A percentile compares a stretch with the other conserved stretches of the same genome.
Evolutionary conservation across 148 eudicot species (phyloP).

Genomic region (Chenopodium suecicum): DNA sequence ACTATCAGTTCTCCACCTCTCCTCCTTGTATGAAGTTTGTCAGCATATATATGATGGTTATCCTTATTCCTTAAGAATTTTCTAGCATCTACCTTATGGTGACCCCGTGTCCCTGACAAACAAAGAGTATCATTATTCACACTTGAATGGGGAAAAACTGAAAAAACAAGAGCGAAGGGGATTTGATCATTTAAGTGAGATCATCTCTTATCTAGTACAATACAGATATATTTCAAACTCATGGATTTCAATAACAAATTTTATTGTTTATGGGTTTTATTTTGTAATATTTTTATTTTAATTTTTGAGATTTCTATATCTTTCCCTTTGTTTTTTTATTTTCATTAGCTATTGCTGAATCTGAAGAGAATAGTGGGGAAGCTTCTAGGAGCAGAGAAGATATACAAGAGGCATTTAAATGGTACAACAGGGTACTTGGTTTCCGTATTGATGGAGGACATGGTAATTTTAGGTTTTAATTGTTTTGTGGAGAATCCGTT

Average conservation of each 20-base stretch:
- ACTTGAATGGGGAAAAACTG: not conserved
- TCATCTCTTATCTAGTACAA: too few relatives aligned
- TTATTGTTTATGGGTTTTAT: not conserved
- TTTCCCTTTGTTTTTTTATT: not conserved
- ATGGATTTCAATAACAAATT: not conserved
- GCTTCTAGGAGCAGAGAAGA: slow-evolving; percentile 44
- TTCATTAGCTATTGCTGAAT: slow-evolving; percentile 55
- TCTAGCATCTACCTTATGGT: not conserved
- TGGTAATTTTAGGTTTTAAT: slow-evolving; percentile 43
- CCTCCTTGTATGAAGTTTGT: not conserved
- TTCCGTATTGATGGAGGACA: slow-evolving; percentile 80
- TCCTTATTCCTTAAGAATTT: not conserved
- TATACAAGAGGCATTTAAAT: slow-evolving; percentile 67
- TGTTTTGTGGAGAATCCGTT: not conserved
- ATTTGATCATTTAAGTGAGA: too few relatives aligned
- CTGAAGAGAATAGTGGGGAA: slow-evolving; percentile 50
- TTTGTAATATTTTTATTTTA: not conserved
- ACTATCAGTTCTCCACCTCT: not conserved
- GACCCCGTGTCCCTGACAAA: not conserved
- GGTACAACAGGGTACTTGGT: slow-evolving; percentile 92
- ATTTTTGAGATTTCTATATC: not conserved
- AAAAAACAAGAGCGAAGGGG: not conserved
- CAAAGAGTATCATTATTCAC: not conserved
- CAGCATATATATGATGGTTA: not conserved
- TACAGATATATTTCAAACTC: too few relatives aligned